Percentiles rank a stretch among this genome's conserved stretches.
These are phyloP conservation scores for Jaapia argillacea DNA, from an alignment of 768 basidiomycete genomes.

Conservation along the genomic window DNA sequence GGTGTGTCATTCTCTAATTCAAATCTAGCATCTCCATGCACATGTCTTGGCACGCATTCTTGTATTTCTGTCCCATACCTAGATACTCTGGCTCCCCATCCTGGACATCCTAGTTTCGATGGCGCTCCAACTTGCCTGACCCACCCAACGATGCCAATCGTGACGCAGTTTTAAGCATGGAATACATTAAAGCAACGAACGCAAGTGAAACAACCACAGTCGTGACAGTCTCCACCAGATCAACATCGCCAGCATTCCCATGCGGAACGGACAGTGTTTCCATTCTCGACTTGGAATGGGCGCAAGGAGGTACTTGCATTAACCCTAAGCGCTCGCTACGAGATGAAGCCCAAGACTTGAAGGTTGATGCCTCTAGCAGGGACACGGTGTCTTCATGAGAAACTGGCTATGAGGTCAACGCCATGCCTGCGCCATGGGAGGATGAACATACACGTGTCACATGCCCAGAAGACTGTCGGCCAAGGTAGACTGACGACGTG, in stretches of 20 bases:
- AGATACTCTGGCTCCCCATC: background rate
- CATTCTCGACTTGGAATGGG: background rate
- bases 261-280: slow-evolving; percentile 18
- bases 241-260: slow-evolving; percentile 20
- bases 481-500: slow-evolving; percentile 14
- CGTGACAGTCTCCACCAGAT: slow-evolving; percentile 27
- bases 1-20: slow-evolving; percentile 54
- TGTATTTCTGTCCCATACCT: background rate
- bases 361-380: background rate
- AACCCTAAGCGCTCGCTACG: background rate
- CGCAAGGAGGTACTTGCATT: background rate
- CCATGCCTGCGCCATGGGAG: background rate
- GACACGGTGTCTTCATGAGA: background rate
- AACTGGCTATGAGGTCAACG: background rate
- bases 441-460: slow-evolving; percentile 13
- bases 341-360: background rate
- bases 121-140: slow-evolving; percentile 17
- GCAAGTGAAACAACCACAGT: slow-evolving; percentile 17
- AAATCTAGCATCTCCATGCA: slow-evolving; percentile 2
- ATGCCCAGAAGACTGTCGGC: slow-evolving; percentile 24
- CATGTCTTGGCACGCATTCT: background rate
- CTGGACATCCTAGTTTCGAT: background rate
- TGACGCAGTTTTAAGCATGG: slow-evolving; percentile 16
- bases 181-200: slow-evolving; percentile 23
- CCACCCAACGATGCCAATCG: slow-evolving; percentile 10